phyloP scores from a whole-genome alignment of 768 basidiomycete species.

The Cyclocybe cylindracea region DNA sequence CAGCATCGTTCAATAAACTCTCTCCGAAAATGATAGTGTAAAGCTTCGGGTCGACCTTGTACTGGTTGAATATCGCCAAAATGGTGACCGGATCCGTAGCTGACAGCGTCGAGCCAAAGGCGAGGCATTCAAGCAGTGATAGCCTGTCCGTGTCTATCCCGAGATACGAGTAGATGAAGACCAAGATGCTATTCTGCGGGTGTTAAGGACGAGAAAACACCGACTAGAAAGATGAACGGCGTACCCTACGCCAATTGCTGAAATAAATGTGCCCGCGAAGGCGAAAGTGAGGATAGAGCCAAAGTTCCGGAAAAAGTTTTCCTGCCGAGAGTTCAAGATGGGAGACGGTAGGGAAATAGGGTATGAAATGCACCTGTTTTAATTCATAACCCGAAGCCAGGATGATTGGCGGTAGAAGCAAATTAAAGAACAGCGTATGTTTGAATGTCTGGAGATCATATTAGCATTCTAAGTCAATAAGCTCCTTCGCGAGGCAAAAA shows the following conservation, averaged over 20 bases:
- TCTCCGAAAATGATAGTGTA: slow-evolving; percentile 98
- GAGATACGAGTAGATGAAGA: slow-evolving; percentile 92
- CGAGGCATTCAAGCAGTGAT: slow-evolving; percentile 89
- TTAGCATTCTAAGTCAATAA: slow-evolving; percentile 6
- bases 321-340: slow-evolving; percentile 45
- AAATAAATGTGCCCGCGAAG: slow-evolving; percentile 94
- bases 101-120: slow-evolving; percentile 94
- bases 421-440: slow-evolving; percentile 96
- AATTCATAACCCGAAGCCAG: slow-evolving; percentile 97
- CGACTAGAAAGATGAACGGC: slow-evolving; percentile 30
- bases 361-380: slow-evolving; percentile 70
- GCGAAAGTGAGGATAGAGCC: slow-evolving; percentile 94
- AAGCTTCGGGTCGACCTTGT: slow-evolving; percentile 97
- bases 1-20: slow-evolving; percentile 95
- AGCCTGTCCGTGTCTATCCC: slow-evolving; percentile 89
- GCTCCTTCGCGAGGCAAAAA: too few relatives aligned
- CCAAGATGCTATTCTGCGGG: slow-evolving; percentile 73
- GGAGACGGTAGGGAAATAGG: background rate
- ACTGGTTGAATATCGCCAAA: slow-evolving; percentile 96
- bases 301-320: slow-evolving; percentile 98
- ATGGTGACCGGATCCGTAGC: slow-evolving; percentile 99
- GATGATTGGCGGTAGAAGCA: slow-evolving; percentile 97
- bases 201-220: slow-evolving; percentile 37
- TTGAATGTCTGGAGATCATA: slow-evolving; percentile 74
- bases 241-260: slow-evolving; percentile 94